These are phyloP conservation scores for Pythium sp. DNA, from an alignment of 352 stramenopile genomes.

Conservation along the genomic window DNA sequence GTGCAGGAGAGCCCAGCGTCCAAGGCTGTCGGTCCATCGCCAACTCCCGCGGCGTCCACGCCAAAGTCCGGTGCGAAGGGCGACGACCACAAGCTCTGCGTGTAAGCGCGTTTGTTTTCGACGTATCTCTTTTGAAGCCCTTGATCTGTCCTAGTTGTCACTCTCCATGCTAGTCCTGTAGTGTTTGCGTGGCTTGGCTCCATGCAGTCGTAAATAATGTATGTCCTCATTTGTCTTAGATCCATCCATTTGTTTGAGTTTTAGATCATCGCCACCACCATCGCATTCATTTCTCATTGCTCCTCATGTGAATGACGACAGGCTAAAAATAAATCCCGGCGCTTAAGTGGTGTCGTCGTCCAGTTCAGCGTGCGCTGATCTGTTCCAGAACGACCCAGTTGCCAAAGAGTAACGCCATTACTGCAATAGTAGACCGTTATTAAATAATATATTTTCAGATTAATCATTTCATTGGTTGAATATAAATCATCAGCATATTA, in stretches of 20 bases:
- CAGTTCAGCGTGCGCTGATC: neutral
- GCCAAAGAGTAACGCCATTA: neutral
- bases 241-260: too few species aligned
- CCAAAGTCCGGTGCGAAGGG: constrained; percentile 9
- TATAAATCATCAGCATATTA: neutral
- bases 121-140: neutral
- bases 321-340: neutral
- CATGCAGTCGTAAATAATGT: neutral
- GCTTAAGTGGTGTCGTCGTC: neutral
- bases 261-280: too few species aligned
- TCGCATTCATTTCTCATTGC: too few species aligned
- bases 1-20: constrained; percentile 1
- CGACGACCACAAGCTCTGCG: constrained; percentile 16
- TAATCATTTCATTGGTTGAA: neutral
- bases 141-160: neutral
- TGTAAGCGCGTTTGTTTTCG: constrained; percentile 1
- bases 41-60: constrained; percentile 11
- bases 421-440: neutral
- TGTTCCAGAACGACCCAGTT: neutral
- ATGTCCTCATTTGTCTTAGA: neutral
- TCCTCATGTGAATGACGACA: too few species aligned
- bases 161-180: neutral
- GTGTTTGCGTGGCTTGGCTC: neutral
- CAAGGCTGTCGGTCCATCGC: constrained; percentile 2
- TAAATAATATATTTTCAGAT: neutral